phyloP scores from a whole-genome alignment of 495 filamentous ascomycete genomes.

The Glarea lozoyensis region DNA sequence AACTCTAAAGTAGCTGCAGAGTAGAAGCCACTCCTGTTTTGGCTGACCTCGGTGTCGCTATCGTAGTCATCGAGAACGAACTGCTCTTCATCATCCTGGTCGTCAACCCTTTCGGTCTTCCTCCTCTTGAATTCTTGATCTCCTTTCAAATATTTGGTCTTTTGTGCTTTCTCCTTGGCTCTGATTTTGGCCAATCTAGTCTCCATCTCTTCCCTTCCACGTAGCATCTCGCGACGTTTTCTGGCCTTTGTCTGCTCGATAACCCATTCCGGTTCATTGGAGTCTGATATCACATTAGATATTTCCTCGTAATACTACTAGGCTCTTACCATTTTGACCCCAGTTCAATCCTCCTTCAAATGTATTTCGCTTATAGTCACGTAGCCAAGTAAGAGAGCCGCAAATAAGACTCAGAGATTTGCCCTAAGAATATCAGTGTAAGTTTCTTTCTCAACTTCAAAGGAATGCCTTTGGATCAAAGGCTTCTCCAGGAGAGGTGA shows the following conservation, averaged over 20 bases:
- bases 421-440: no score
- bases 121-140: conserved; percentile 41
- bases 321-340: conserved; percentile 23
- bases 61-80: conserved; percentile 77
- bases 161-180: conserved; percentile 56
- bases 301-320: not conserved
- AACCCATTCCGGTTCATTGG: conserved; percentile 85
- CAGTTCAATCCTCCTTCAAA: conserved; percentile 50
- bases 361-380: conserved; percentile 63
- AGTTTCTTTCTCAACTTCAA: no score
- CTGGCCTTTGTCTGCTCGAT: conserved; percentile 61
- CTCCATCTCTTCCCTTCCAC: conserved; percentile 64
- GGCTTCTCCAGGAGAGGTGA: not conserved
- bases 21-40: conserved; percentile 22
- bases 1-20: conserved; percentile 56
- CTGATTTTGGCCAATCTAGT: conserved; percentile 56
- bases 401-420: conserved; percentile 97
- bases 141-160: conserved; percentile 31
- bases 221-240: conserved; percentile 55
- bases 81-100: conserved; percentile 53
- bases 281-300: conserved; percentile 33
- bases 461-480: not conserved
- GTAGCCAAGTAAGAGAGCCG: conserved; percentile 85
- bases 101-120: conserved; percentile 24
- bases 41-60: conserved; percentile 47